These are phyloP conservation scores for Penicillium simplicissimum DNA, from an alignment of 495 filamentous ascomycete genomes.

Conservation along the genomic window DNA sequence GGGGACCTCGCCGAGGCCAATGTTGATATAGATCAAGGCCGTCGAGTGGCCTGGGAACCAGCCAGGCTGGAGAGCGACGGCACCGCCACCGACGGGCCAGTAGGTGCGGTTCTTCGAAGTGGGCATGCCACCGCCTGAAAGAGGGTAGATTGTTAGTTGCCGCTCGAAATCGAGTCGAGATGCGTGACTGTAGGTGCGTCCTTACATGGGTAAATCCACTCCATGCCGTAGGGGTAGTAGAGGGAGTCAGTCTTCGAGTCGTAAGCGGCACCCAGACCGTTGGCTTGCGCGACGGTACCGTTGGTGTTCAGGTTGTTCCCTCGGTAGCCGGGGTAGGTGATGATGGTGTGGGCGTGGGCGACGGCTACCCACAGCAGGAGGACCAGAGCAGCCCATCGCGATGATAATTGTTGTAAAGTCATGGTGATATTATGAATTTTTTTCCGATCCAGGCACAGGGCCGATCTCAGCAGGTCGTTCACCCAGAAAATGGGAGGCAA, in stretches of 20 bases:
- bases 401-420: conserved; percentile 39
- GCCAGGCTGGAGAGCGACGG: conserved; percentile 83
- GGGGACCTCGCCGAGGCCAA: conserved; percentile 82
- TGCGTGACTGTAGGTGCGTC: background rate
- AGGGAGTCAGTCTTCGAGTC: conserved; percentile 40
- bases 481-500: background rate
- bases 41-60: conserved; percentile 92
- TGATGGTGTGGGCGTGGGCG: conserved; percentile 77
- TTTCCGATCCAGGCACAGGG: conserved; percentile 4
- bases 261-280: conserved; percentile 49
- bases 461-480: background rate
- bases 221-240: conserved; percentile 85
- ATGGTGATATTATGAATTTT: conserved; percentile 27
- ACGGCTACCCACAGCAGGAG: conserved; percentile 51
- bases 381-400: conserved; percentile 50
- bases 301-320: conserved; percentile 89
- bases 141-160: conserved; percentile 8
- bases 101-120: conserved; percentile 80
- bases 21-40: conserved; percentile 90
- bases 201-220: conserved; percentile 98
- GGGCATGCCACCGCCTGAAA: conserved; percentile 81
- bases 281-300: conserved; percentile 48
- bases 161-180: background rate
- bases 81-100: conserved; percentile 88
- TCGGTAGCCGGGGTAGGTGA: conserved; percentile 92